phyloP scores from a whole-genome alignment of 495 filamentous ascomycete species.

The Xylaria flabelliformis region DNA sequence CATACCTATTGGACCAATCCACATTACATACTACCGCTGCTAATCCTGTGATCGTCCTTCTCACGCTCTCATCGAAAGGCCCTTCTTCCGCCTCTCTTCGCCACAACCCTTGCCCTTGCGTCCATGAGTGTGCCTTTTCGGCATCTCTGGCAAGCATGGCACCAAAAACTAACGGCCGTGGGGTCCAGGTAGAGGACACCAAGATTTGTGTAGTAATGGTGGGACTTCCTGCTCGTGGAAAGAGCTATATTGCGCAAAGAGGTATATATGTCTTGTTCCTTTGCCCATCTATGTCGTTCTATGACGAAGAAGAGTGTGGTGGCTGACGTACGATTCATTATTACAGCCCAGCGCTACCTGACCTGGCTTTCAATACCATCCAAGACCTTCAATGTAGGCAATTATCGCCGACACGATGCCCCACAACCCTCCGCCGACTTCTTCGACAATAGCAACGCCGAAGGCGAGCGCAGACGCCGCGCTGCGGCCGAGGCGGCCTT shows the following conservation, averaged over 20 bases:
- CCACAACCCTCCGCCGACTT: constrained; percentile 89
- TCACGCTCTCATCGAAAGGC: constrained; percentile 4
- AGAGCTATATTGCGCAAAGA: constrained; percentile 96
- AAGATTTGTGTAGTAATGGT: constrained; percentile 99
- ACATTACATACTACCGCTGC: neutral
- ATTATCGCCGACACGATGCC: constrained; percentile 85
- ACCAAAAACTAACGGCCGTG: constrained; percentile 54
- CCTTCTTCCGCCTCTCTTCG: constrained; percentile 7
- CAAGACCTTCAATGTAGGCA: constrained; percentile 94
- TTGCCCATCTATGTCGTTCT: neutral
- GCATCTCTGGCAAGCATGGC: constrained; percentile 45
- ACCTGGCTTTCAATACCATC: constrained; percentile 94
- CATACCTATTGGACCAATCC: constrained; percentile 13
- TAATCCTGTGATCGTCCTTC: constrained; percentile 6
- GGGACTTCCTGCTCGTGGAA: constrained; percentile 90
- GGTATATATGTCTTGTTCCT: constrained; percentile 59
- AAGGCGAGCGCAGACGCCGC: constrained; percentile 86
- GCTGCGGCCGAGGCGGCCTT: constrained; percentile 91
- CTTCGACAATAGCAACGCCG: constrained; percentile 85
- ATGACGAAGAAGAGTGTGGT: neutral
- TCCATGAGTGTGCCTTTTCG: constrained; percentile 17
- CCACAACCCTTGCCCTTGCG: neutral
- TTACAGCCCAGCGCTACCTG: constrained; percentile 87
- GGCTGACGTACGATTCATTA: constrained; percentile 12
- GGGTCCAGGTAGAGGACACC: constrained; percentile 84